Conservation (phyloP, 2,329 filamentous ascomycete genomes). For the Dactylella cylindrospora region DNA sequence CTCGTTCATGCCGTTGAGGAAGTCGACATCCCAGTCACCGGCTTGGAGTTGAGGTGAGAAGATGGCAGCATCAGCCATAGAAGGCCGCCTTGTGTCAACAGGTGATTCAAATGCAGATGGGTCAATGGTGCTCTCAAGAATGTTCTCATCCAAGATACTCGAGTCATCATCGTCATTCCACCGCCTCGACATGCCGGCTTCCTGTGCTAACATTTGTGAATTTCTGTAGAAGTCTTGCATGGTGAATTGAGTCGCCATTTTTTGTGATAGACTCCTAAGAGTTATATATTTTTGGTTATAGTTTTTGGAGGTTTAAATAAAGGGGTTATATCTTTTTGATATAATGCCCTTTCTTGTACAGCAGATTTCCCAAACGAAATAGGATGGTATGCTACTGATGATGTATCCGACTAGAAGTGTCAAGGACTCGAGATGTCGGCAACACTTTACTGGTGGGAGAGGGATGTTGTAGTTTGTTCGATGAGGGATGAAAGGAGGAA, state of each 20-base stretch:
- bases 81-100: constrained; percentile 46
- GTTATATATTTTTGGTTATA: neutral
- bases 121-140: constrained; percentile 49
- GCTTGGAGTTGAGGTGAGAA: constrained; percentile 60
- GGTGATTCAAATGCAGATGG: constrained; percentile 48
- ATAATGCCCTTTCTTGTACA: constrained; percentile 46
- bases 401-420: constrained; percentile 3
- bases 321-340: constrained; percentile 7
- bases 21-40: constrained; percentile 59
- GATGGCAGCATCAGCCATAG: constrained; percentile 41
- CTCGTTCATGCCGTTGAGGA: constrained; percentile 56
- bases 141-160: constrained; percentile 49
- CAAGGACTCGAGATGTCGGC: constrained; percentile 10
- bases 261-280: constrained; percentile 18
- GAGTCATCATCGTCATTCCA: constrained; percentile 49
- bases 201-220: constrained; percentile 33
- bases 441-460: constrained; percentile 34
- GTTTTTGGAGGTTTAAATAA: constrained; percentile 7
- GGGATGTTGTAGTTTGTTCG: constrained; percentile 45
- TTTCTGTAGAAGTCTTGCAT: constrained; percentile 44
- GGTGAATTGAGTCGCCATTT: constrained; percentile 36
- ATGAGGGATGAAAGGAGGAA: constrained; percentile 35
- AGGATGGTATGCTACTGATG: constrained; percentile 1
- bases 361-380: constrained; percentile 38
- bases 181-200: constrained; percentile 46